phyloP scores from a whole-genome alignment of 1,284 basidiomycete species.

The Ganoderma sp. region DNA sequence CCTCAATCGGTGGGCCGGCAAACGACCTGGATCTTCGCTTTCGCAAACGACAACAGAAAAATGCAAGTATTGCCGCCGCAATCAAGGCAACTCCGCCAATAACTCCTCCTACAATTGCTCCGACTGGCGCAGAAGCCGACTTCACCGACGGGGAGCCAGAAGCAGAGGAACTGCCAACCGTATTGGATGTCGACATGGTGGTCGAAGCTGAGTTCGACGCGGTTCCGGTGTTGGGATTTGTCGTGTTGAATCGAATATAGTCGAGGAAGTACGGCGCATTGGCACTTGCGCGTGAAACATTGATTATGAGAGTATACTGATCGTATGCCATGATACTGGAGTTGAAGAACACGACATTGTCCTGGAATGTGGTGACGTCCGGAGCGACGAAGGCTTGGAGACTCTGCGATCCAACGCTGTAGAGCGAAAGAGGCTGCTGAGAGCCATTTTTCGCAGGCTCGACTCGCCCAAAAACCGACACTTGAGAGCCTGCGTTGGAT shows the following conservation, averaged over 20 bases:
- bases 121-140: background rate
- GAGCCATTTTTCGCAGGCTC: constrained; percentile 12
- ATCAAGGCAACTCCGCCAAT: constrained; percentile 19
- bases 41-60: constrained; percentile 16
- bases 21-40: background rate
- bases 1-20: background rate
- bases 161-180: background rate
- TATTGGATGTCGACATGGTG: background rate
- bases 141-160: background rate
- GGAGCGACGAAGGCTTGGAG: constrained; percentile 19
- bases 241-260: constrained; percentile 23
- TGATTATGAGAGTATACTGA: constrained; percentile 22
- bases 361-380: constrained; percentile 6
- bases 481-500: constrained; percentile 19
- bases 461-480: constrained; percentile 23
- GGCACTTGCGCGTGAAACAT: constrained; percentile 16
- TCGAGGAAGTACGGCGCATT: constrained; percentile 23
- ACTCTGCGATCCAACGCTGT: constrained; percentile 17
- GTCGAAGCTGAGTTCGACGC: background rate
- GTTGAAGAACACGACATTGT: constrained; percentile 26
- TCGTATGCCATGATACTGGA: constrained; percentile 24
- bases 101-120: constrained; percentile 19
- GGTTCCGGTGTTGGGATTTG: constrained; percentile 9
- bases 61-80: constrained; percentile 12
- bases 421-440: constrained; percentile 22